Conservation (phyloP, 495 filamentous ascomycete genomes). For the Melanomma pulvis-pyrius region DNA sequence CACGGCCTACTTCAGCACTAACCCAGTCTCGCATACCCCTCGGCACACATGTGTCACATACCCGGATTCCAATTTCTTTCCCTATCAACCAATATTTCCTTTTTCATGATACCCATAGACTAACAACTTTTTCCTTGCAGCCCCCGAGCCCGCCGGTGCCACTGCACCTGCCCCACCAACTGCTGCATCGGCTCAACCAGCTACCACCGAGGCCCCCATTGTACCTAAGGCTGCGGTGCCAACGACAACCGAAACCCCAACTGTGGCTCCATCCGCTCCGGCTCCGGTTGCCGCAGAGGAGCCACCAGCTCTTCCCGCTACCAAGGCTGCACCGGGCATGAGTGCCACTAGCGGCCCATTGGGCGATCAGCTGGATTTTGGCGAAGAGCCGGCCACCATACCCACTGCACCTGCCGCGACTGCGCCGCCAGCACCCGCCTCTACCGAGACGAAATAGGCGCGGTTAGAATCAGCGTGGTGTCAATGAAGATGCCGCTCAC, state of each 20-base stretch:
- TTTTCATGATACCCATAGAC: slow-evolving; percentile 13
- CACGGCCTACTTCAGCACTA: too few relatives aligned
- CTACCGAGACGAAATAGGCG: slow-evolving; percentile 20
- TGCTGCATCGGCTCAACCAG: slow-evolving; percentile 19
- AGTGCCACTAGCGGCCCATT: slow-evolving; percentile 33
- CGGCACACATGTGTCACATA: neutral
- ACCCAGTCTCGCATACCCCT: neutral
- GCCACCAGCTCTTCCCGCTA: slow-evolving; percentile 20
- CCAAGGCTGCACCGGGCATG: slow-evolving; percentile 30
- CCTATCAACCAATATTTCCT: neutral
- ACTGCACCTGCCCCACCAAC: slow-evolving; percentile 29
- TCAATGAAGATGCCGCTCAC: neutral
- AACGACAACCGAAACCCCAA: neutral
- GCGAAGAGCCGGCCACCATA: slow-evolving; percentile 6
- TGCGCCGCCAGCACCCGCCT: neutral
- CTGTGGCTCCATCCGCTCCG: neutral
- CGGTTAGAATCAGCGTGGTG: neutral
- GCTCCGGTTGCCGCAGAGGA: slow-evolving; percentile 11
- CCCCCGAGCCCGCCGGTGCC: slow-evolving; percentile 27
- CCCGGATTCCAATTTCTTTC: neutral
- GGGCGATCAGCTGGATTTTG: slow-evolving; percentile 17
- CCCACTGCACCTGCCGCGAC: slow-evolving; percentile 7
- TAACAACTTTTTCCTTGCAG: slow-evolving; percentile 19
- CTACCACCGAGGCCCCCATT: neutral
- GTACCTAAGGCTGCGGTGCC: neutral